Evolutionary conservation across 169 alveolate species (phyloP).

Genomic region (Cryptosporidium bovis): DNA sequence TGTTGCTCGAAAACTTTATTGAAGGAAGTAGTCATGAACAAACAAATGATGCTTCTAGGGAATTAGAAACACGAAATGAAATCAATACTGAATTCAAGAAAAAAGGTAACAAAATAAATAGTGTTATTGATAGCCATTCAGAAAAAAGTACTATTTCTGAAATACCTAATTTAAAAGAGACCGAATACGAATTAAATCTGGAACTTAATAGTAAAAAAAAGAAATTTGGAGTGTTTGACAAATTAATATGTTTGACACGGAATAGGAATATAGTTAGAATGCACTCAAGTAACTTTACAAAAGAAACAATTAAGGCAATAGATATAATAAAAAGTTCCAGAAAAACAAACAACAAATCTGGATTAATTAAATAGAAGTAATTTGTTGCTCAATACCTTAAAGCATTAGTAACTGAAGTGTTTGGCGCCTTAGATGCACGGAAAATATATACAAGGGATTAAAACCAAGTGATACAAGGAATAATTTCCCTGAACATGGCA

Average conservation of each 20-base stretch:
- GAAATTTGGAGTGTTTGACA: constrained; percentile 62
- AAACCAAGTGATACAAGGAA: no score
- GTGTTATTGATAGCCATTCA: background rate
- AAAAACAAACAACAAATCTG: background rate
- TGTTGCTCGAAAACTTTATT: no score
- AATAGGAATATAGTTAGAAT: constrained; percentile 11
- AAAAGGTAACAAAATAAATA: background rate
- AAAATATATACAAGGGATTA: no score
- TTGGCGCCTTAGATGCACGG: constrained; percentile 14
- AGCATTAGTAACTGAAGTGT: background rate
- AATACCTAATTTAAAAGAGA: background rate
- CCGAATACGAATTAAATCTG: background rate
- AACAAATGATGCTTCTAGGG: background rate
- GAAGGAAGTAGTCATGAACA: no score
- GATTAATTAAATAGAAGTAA: no score
- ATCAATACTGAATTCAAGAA: background rate
- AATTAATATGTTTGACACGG: constrained; percentile 28
- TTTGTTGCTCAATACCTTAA: no score
- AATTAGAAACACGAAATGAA: background rate
- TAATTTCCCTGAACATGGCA: no score
- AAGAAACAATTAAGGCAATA: constrained; percentile 50
- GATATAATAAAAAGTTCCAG: constrained; percentile 52
- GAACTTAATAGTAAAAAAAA: background rate
- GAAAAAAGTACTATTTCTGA: background rate
- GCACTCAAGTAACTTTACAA: background rate